These are phyloP conservation scores for Chaetomium olivaceum DNA, from an alignment of 2,329 filamentous ascomycete genomes.

Conservation along the genomic window DNA sequence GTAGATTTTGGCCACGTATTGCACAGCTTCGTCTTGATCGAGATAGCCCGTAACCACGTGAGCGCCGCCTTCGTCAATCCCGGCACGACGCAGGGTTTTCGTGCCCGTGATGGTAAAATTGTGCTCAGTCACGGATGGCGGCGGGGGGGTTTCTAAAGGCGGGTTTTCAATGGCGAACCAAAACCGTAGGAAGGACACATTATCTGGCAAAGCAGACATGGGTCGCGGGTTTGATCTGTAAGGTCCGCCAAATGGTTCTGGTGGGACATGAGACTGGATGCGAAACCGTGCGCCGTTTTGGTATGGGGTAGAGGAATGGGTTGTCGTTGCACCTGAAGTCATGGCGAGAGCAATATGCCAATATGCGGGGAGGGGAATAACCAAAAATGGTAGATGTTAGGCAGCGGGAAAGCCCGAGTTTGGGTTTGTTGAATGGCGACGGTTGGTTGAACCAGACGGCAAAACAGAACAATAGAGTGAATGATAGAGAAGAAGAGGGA, in stretches of 20 bases:
- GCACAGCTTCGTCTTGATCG: background rate
- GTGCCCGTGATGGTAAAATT: conserved; percentile 10
- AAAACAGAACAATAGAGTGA: background rate
- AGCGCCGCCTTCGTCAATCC: background rate
- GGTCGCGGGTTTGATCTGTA: background rate
- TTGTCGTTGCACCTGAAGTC: background rate
- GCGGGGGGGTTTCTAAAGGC: background rate
- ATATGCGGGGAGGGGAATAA: no score
- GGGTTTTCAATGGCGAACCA: background rate
- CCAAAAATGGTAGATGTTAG: background rate
- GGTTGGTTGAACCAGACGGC: background rate
- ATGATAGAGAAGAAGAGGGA: background rate
- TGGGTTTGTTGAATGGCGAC: no score
- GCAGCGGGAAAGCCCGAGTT: no score
- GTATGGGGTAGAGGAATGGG: background rate
- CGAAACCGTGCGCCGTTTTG: background rate
- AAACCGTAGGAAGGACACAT: background rate
- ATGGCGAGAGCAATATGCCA: background rate
- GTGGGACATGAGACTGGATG: background rate
- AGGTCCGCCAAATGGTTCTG: background rate
- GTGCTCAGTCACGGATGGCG: background rate
- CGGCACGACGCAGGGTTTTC: background rate
- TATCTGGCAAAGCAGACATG: background rate
- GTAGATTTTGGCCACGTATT: conserved; percentile 17
- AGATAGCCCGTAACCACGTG: conserved; percentile 10